A percentile compares a stretch with the other conserved stretches of the same genome.
Evolutionary conservation across 1,284 basidiomycete species (phyloP).

Genomic region (Mycosarcoma mackinlayi): DNA sequence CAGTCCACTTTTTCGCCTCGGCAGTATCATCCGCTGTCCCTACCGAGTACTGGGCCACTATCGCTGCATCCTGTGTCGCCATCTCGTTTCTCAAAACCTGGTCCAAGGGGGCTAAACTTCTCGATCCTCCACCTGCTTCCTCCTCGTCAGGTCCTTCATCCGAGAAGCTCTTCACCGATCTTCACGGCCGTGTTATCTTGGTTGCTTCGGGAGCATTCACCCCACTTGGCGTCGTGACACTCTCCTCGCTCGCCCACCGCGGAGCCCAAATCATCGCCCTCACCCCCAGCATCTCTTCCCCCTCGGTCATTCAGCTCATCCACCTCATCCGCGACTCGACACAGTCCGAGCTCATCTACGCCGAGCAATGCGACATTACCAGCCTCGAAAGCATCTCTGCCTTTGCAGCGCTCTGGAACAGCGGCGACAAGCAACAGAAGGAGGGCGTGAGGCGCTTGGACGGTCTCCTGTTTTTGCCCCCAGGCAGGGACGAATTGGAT

Average conservation of each 20-base stretch:
- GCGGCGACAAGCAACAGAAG: conserved; percentile 41
- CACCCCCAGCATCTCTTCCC: conserved; percentile 30
- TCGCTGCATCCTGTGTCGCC: conserved; percentile 28
- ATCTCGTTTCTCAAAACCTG: conserved; percentile 51
- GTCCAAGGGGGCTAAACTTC: conserved; percentile 48
- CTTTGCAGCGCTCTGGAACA: conserved; percentile 58
- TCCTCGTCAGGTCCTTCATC: background rate
- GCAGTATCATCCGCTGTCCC: conserved; percentile 27
- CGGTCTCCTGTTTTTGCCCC: conserved; percentile 29
- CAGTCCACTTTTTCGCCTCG: conserved; percentile 46
- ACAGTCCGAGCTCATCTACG: conserved; percentile 57
- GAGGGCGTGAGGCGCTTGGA: conserved; percentile 29
- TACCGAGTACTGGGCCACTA: conserved; percentile 50
- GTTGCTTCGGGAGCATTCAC: conserved; percentile 56
- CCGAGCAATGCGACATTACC: conserved; percentile 60
- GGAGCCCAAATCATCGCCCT: conserved; percentile 61
- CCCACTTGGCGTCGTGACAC: conserved; percentile 53
- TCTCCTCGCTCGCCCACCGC: conserved; percentile 54
- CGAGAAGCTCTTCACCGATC: conserved; percentile 20
- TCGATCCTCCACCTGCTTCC: conserved; percentile 20
- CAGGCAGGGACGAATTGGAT: conserved; percentile 4
- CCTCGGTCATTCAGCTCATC: conserved; percentile 48
- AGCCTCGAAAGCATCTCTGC: conserved; percentile 36
- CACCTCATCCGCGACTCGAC: conserved; percentile 59
- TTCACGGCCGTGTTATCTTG: conserved; percentile 51